Percentiles rank a stretch among this genome's conserved stretches.
Conservation (phyloP, 306 rosid genomes). For the Sophora flavescens region DNA sequence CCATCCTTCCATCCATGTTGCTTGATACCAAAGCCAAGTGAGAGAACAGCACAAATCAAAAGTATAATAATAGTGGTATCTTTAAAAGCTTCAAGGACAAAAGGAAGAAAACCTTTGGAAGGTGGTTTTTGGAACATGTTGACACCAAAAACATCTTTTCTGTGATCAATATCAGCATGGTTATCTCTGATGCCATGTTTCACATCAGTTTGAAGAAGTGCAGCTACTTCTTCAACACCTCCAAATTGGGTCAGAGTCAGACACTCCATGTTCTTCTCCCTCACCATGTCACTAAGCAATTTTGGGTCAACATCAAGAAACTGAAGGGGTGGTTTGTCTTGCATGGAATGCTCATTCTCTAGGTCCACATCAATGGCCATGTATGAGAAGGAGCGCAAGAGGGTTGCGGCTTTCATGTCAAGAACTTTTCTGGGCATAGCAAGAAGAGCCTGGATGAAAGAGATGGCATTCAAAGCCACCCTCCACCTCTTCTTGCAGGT, state of each 20-base stretch:
- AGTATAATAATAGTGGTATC: slow-evolving; percentile 17
- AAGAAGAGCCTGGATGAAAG: background rate
- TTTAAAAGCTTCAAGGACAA: background rate
- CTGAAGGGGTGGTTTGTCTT: background rate
- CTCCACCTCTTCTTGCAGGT: background rate
- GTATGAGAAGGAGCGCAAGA: background rate
- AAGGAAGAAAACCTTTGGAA: background rate
- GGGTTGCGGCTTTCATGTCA: background rate
- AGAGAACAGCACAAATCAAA: background rate
- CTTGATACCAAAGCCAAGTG: slow-evolving; percentile 12
- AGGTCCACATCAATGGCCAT: background rate
- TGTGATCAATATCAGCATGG: background rate
- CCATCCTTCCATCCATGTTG: slow-evolving; percentile 7
- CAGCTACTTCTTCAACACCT: background rate
- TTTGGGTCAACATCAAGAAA: background rate
- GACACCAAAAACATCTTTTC: slow-evolving; percentile 48
- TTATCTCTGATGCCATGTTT: background rate
- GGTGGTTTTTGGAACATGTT: slow-evolving; percentile 49
- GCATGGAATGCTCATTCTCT: background rate
- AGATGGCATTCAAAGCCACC: background rate
- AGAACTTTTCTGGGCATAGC: background rate
- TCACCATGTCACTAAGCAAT: slow-evolving; percentile 1
- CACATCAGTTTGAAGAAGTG: background rate
- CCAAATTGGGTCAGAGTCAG: background rate
- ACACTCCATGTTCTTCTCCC: background rate